Evolutionary conservation across 371 early-diverging fungal genomes (phyloP).

Genomic region (Rhizopus delemar): DNA sequence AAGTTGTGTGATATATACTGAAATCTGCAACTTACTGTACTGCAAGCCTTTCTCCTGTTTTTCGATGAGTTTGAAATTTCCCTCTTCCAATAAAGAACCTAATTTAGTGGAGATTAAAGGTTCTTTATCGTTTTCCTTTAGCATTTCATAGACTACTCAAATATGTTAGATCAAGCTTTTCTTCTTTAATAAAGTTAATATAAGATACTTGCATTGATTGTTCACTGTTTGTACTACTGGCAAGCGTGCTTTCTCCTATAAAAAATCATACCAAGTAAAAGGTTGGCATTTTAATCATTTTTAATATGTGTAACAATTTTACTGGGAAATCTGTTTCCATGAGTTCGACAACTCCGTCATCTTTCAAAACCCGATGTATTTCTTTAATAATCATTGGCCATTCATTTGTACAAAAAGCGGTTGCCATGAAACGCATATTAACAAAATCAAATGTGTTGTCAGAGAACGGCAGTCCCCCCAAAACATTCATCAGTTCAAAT

Average conservation of each 20-base stretch:
- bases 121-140: constrained; percentile 41
- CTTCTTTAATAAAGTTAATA: not conserved
- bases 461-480: constrained; percentile 45
- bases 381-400: constrained; percentile 41
- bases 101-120: constrained; percentile 39
- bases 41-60: constrained; percentile 23
- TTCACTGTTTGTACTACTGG: constrained; percentile 19
- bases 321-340: constrained; percentile 49
- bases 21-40: constrained; percentile 23
- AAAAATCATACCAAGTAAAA: not conserved
- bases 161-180: not conserved
- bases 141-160: constrained; percentile 26
- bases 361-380: constrained; percentile 49
- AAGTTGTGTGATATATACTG: not conserved
- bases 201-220: constrained; percentile 13
- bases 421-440: constrained; percentile 48
- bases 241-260: constrained; percentile 14
- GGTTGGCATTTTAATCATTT: not conserved
- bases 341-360: constrained; percentile 45
- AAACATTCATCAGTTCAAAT: constrained; percentile 39
- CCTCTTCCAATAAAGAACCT: constrained; percentile 21
- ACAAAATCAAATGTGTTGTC: constrained; percentile 50
- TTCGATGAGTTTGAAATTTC: constrained; percentile 29
- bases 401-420: constrained; percentile 33
- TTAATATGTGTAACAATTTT: not conserved